Evolutionary conservation across 1,284 basidiomycete genomes (phyloP).

Genomic region (Leccinum griseonigrum): DNA sequence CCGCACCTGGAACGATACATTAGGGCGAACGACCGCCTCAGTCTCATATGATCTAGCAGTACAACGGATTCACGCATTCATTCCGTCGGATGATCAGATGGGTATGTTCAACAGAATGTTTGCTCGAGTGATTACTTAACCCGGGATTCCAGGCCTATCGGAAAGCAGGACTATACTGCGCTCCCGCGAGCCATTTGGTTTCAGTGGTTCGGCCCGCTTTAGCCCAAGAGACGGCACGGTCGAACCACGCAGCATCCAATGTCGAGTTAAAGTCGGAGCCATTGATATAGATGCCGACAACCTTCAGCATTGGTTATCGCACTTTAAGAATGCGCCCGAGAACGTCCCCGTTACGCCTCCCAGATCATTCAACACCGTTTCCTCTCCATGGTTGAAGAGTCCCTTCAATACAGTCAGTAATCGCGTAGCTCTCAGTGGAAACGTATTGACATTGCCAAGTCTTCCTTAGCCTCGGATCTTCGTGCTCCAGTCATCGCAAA

Average conservation of each 20-base stretch:
- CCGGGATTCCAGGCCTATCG: slow-evolving; percentile 6
- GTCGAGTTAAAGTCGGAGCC: slow-evolving; percentile 45
- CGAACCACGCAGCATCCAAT: slow-evolving; percentile 53
- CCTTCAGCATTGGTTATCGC: slow-evolving; percentile 22
- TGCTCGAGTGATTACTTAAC: slow-evolving; percentile 7
- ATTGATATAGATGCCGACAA: slow-evolving; percentile 48
- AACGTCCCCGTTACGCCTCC: slow-evolving; percentile 20
- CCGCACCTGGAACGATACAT: slow-evolving; percentile 64
- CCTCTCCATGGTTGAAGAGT: slow-evolving; percentile 32
- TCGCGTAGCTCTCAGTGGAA: not conserved
- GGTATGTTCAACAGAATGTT: slow-evolving; percentile 25
- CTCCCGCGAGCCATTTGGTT: slow-evolving; percentile 44
- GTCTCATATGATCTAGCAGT: slow-evolving; percentile 51
- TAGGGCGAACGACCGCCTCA: slow-evolving; percentile 58
- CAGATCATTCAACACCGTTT: slow-evolving; percentile 2
- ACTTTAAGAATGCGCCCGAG: slow-evolving; percentile 10
- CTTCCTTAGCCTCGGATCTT: slow-evolving; percentile 16
- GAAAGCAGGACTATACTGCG: slow-evolving; percentile 39
- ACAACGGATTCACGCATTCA: slow-evolving; percentile 47
- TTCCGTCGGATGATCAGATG: slow-evolving; percentile 19
- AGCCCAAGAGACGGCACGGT: slow-evolving; percentile 55
- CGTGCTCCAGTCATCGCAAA: slow-evolving; percentile 11
- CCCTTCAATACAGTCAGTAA: slow-evolving; percentile 29
- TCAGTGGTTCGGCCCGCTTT: slow-evolving; percentile 51
- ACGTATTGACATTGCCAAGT: slow-evolving; percentile 17